Evolutionary conservation across 2,329 filamentous ascomycete species (phyloP), one percentile per base, ranked within the genome.

Genomic region (Immersiporthe knoxdaviesiana): DNA sequence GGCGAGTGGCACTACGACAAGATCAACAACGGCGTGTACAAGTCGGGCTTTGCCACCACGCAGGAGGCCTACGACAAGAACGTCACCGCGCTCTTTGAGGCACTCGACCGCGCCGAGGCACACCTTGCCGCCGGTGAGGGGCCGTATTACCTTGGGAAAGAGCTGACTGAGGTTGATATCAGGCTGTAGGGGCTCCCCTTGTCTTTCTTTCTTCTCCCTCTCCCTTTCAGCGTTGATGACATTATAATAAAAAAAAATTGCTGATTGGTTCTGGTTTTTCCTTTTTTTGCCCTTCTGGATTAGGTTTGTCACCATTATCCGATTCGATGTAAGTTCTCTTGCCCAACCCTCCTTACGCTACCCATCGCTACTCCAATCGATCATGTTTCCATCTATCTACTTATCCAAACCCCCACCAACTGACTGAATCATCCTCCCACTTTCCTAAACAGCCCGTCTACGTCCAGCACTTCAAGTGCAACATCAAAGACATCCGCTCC

Each of bases 391-490:
- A 35, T 35, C 35, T 35, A 35, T 35, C 35, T 35, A 35, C 35
- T 18, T 21, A 8, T n/a, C 52, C 52, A 59, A n/a, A 12, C 11
- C 30, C 6, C 44, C 8, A 11, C 47, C n/a, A 11, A 18, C 50
- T 18, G 18, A 41, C 44, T 24, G 18, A 8, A 63, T 35, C 4
- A 4, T 8, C 3, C 32, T n/a, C 14, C 65, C 11, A 21, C 37
- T 41, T 41, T 37, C 30, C 30, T 35, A n/a, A 61, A 61, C 65
- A 84, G 79, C 84, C 85, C 39, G 91, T 93, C 74, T 97, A 97
- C 77, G 91, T 97, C 66, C 93, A 96, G 81, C 91, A 94, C 80
- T 95, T 95, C 84, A 92, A 92, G 81, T 94, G 91, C 83, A 97
- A 97, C 81, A 83, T 97, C 71, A 86, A 90, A 32, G 93, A 97